Percentiles rank a stretch among this genome's conserved stretches.
Conservation (phyloP, 208 protist species). For the Trypanosomatidae sp. region DNA sequence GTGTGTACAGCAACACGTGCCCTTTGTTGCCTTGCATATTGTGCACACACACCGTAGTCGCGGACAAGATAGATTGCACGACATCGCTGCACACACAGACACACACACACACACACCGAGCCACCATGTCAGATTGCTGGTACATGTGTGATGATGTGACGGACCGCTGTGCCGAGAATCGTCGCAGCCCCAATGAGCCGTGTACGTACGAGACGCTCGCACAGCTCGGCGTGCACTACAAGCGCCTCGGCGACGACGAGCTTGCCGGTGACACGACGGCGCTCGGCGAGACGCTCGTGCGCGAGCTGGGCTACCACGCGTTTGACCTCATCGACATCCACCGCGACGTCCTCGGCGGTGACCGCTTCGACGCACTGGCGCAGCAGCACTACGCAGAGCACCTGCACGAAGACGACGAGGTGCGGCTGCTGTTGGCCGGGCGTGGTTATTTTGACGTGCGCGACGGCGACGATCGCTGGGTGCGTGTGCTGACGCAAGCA, state of each 20-base stretch:
- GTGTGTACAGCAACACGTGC: neutral
- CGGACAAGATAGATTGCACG: neutral
- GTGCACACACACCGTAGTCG: neutral
- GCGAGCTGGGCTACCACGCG: conserved; percentile 22
- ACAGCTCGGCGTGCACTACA: conserved; percentile 18
- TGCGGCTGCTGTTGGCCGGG: conserved; percentile 58
- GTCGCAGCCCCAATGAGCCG: conserved; percentile 18
- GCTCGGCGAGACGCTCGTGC: conserved; percentile 18
- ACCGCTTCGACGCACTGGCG: conserved; percentile 33
- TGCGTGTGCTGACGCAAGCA: conserved; percentile 33
- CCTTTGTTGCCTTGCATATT: neutral
- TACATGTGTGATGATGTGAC: conserved; percentile 24
- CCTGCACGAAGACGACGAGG: conserved; percentile 85
- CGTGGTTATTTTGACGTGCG: conserved; percentile 83
- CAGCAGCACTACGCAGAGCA: conserved; percentile 62
- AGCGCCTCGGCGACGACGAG: conserved; percentile 12
- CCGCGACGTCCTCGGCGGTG: conserved; percentile 8
- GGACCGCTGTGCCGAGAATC: conserved; percentile 36
- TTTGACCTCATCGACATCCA: conserved; percentile 34
- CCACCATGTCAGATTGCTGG: conserved; percentile 41
- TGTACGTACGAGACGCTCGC: conserved; percentile 25
- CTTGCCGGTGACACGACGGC: conserved; percentile 11
- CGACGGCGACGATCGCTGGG: conserved; percentile 44
- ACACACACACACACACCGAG: too few species aligned
- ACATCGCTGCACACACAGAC: neutral